Conservation (phyloP, 2,329 filamentous ascomycete genomes). For the Scleromitrula shiraiana region DNA sequence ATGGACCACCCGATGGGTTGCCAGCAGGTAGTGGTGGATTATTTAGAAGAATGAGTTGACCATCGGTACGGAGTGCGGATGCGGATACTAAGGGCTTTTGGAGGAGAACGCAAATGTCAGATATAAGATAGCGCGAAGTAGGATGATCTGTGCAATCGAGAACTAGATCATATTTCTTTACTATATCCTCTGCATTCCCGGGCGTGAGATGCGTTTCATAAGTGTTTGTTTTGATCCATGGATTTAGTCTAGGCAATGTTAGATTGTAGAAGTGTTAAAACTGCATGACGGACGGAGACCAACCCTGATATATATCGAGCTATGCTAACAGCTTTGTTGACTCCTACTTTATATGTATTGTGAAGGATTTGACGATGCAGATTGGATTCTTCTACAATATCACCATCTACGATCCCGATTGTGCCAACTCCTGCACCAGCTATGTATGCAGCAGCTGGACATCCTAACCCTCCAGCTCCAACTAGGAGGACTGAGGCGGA, state of each 20-base stretch:
- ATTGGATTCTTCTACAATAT: slow-evolving; percentile 82
- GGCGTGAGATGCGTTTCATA: slow-evolving; percentile 60
- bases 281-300: slow-evolving; percentile 15
- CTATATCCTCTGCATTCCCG: slow-evolving; percentile 56
- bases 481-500: slow-evolving; percentile 68
- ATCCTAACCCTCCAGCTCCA: slow-evolving; percentile 83
- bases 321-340: slow-evolving; percentile 74
- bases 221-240: slow-evolving; percentile 54
- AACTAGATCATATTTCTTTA: slow-evolving; percentile 69
- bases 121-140: slow-evolving; percentile 84
- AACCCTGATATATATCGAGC: slow-evolving; percentile 50
- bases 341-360: slow-evolving; percentile 59
- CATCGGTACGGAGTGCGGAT: slow-evolving; percentile 80
- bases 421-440: slow-evolving; percentile 81
- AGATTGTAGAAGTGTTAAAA: neutral
- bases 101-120: slow-evolving; percentile 76
- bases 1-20: slow-evolving; percentile 59
- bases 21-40: slow-evolving; percentile 59
- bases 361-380: slow-evolving; percentile 89
- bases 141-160: slow-evolving; percentile 96
- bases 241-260: slow-evolving; percentile 54
- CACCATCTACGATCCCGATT: slow-evolving; percentile 79
- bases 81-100: slow-evolving; percentile 78
- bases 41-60: slow-evolving; percentile 85
- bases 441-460: slow-evolving; percentile 86